phyloP scores from a whole-genome alignment of 148 eudicot genomes.

The Beta vulgaris region DNA sequence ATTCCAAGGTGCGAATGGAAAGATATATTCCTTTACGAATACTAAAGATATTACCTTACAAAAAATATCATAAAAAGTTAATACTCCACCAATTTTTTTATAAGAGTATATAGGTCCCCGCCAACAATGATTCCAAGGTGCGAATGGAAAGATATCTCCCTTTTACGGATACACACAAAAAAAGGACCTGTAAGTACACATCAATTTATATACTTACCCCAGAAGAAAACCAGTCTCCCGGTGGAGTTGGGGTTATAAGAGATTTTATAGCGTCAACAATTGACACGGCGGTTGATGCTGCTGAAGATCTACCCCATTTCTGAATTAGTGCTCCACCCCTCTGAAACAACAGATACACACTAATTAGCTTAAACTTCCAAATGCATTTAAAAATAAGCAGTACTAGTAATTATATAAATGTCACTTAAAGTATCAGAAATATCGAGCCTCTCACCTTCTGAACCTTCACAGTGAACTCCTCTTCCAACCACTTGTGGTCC shows the following conservation, averaged over 20 bases:
- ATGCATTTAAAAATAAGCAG: not conserved
- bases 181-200: not conserved
- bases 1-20: not conserved
- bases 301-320: constrained; percentile 99
- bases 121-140: not conserved
- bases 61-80: no score
- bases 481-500: constrained; percentile 88
- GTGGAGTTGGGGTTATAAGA: constrained; percentile 83
- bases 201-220: constrained; percentile 58
- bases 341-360: constrained; percentile 36
- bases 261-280: constrained; percentile 89
- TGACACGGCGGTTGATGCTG: constrained; percentile 95
- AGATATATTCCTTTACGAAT: not conserved
- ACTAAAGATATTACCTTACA: not conserved
- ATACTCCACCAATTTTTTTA: no score
- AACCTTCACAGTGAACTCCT: constrained; percentile 79
- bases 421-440: not conserved
- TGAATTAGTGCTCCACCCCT: constrained; percentile 89
- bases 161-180: not conserved
- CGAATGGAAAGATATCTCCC: not conserved
- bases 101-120: no score
- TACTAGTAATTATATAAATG: not conserved
- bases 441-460: constrained; percentile 54
- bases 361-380: not conserved
- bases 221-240: constrained; percentile 98